A percentile compares a stretch with the other conserved stretches of the same genome.
Evolutionary conservation across 257 asterid genomes (phyloP).

Genomic region (Solanum lycopersicoides): DNA sequence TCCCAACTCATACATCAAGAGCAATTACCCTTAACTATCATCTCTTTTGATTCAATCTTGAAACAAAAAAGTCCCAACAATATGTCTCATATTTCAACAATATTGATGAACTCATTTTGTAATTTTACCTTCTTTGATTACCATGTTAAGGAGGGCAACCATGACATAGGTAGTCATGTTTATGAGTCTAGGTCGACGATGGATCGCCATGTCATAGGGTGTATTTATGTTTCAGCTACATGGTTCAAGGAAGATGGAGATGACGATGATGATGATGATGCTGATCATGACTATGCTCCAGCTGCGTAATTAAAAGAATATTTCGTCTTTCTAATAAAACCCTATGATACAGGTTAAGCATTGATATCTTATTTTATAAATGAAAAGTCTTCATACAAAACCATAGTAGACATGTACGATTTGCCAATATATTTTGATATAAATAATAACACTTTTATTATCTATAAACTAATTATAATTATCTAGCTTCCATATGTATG

Average conservation of each 20-base stretch:
- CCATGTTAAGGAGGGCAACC: not conserved
- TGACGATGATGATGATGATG: not conserved
- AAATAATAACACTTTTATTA: not conserved
- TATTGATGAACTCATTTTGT: not conserved
- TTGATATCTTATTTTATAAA: not conserved
- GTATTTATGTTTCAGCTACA: not conserved
- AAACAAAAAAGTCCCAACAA: not conserved
- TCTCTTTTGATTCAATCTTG: not conserved
- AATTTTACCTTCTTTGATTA: not conserved
- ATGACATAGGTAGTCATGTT: not conserved
- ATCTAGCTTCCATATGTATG: not conserved
- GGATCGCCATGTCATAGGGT: not conserved
- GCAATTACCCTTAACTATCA: not conserved
- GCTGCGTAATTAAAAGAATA: not conserved
- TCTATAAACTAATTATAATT: not conserved
- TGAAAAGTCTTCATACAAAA: not conserved
- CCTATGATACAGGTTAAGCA: not conserved
- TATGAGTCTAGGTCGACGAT: not conserved
- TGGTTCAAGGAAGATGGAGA: not conserved
- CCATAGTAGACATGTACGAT: not conserved
- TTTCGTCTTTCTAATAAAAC: not conserved
- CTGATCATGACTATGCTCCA: not conserved
- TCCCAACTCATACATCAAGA: not conserved
- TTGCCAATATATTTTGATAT: not conserved
- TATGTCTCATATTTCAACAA: not conserved